A percentile compares a stretch with the other conserved stretches of the same genome.
Evolutionary conservation across 2,329 filamentous ascomycete species (phyloP).

Genomic region (Periglandula ipomoeae): DNA sequence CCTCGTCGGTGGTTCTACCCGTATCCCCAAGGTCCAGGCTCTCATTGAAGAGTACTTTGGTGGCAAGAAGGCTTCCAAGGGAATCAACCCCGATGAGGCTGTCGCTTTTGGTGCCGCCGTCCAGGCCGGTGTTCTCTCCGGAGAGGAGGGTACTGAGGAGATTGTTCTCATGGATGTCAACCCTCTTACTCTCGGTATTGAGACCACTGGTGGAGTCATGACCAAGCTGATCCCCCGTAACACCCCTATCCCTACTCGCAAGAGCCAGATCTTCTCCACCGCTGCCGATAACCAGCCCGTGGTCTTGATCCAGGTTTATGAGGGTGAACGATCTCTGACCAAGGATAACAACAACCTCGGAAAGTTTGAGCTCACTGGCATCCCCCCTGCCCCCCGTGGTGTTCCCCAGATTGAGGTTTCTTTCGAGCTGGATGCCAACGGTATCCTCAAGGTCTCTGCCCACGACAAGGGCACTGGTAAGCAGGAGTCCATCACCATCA

Average conservation of each 20-base stretch:
- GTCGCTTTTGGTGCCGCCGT: conserved; percentile 96
- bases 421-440: conserved; percentile 96
- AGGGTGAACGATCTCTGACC: conserved; percentile 88
- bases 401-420: conserved; percentile 98
- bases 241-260: conserved; percentile 89
- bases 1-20: conserved; percentile 94
- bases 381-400: conserved; percentile 88
- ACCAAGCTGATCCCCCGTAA: conserved; percentile 93
- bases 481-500: conserved; percentile 95
- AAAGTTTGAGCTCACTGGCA: conserved; percentile 96
- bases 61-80: conserved; percentile 97
- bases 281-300: conserved; percentile 95
- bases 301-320: conserved; percentile 89
- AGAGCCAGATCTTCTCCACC: conserved; percentile 96
- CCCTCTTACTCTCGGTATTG: conserved; percentile 91
- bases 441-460: conserved; percentile 93
- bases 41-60: conserved; percentile 93
- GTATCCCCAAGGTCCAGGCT: conserved; percentile 95
- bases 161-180: conserved; percentile 96
- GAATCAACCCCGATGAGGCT: conserved; percentile 98
- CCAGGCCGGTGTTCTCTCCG: conserved; percentile 90
- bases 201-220: conserved; percentile 97
- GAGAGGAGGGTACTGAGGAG: conserved; percentile 70
- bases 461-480: conserved; percentile 98
- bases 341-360: conserved; percentile 97